Evolutionary conservation across 306 rosid genomes (phyloP).

Genomic region (Parietaria judaica): DNA sequence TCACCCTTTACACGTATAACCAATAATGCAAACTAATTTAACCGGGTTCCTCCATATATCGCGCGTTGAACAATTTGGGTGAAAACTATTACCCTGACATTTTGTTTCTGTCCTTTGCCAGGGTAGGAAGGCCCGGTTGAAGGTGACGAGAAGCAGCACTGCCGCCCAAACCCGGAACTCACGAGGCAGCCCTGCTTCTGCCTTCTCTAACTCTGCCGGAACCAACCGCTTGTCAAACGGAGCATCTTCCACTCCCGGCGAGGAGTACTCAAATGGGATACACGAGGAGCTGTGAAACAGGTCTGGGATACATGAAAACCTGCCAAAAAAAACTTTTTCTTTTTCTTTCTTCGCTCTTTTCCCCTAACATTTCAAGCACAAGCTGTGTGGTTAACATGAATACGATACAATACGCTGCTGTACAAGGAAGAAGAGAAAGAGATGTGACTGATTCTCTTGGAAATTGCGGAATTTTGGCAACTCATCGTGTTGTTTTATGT

Average conservation of each 20-base stretch:
- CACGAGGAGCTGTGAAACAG: conserved; percentile 42
- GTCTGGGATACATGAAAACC: not conserved
- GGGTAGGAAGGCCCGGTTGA: conserved; percentile 96
- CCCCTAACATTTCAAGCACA: not conserved
- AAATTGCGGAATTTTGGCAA: no score
- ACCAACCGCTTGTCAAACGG: conserved; percentile 67
- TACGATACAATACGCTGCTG: no score
- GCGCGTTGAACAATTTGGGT: not conserved
- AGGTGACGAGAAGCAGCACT: conserved; percentile 85
- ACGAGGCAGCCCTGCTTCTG: conserved; percentile 57
- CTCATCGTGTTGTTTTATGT: no score
- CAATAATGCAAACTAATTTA: no score
- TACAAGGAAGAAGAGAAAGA: no score
- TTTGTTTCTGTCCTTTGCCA: conserved; percentile 18
- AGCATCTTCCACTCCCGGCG: conserved; percentile 46
- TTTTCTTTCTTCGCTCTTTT: no score
- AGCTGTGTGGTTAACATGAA: not conserved
- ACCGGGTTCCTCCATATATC: conserved; percentile 2
- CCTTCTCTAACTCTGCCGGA: conserved; percentile 45
- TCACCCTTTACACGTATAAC: no score
- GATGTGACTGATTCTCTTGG: no score
- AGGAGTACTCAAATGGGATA: conserved; percentile 69
- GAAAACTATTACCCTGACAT: not conserved
- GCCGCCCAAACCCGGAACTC: conserved; percentile 65
- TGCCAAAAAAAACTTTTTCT: not conserved